phyloP scores from a whole-genome alignment of 495 filamentous ascomycete species.

The Amphirosellinia nigrospora region DNA sequence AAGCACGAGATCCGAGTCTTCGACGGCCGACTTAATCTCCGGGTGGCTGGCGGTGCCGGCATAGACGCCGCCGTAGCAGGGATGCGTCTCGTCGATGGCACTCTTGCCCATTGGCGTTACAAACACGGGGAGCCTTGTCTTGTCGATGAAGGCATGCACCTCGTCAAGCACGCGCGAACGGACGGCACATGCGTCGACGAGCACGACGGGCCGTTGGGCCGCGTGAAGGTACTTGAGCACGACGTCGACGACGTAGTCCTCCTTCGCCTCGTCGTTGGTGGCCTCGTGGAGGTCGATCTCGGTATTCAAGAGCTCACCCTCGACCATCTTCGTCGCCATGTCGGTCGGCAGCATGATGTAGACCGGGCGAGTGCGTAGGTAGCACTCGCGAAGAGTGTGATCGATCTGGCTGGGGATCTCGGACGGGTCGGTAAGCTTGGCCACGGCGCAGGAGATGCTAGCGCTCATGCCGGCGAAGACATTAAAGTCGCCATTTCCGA shows the following conservation, averaged over 20 bases:
- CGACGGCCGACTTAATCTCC: conserved; percentile 74
- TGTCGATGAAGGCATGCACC: conserved; percentile 76
- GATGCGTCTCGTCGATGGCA: conserved; percentile 77
- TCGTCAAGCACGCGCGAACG: conserved; percentile 79
- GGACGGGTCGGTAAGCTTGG: conserved; percentile 69
- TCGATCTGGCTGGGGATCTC: conserved; percentile 81
- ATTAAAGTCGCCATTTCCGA: conserved; percentile 88
- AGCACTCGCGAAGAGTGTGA: conserved; percentile 79
- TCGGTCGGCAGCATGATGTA: conserved; percentile 89
- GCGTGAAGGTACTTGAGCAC: conserved; percentile 77
- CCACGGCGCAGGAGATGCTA: conserved; percentile 71
- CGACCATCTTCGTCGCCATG: conserved; percentile 79
- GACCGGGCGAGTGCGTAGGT: conserved; percentile 73
- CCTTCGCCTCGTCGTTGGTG: conserved; percentile 71
- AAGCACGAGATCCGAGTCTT: conserved; percentile 81
- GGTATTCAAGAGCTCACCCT: conserved; percentile 68
- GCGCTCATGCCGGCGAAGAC: conserved; percentile 83
- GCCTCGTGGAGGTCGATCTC: conserved; percentile 71
- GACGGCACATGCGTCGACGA: conserved; percentile 92
- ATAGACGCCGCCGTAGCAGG: conserved; percentile 86
- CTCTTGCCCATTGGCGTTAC: conserved; percentile 94
- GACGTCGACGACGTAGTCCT: conserved; percentile 83
- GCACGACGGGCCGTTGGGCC: conserved; percentile 77
- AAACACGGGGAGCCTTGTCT: conserved; percentile 79
- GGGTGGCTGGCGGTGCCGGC: conserved; percentile 77